Evolutionary conservation across 129 eudicot species (phyloP), one percentile per base, ranked within the genome.

Genomic region (Solidago caesia): DNA sequence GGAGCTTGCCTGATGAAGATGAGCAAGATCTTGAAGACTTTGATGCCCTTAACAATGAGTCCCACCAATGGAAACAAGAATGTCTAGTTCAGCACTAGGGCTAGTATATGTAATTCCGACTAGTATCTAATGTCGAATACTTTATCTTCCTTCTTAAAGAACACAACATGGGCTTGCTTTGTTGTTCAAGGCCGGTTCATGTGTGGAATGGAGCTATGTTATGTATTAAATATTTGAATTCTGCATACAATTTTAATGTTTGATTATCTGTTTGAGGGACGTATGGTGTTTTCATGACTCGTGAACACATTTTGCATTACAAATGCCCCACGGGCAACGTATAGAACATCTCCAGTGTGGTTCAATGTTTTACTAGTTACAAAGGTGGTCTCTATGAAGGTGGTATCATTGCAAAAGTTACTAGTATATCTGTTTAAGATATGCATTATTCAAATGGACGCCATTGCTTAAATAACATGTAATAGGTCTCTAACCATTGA

Each of bases 1-100:
- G 53, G 59, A 71, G 59, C 51, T 79, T 60, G 25, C 48, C 49
- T 52, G 68, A 62, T 11, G 67, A 61, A 25, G 63, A 49, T 44
- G 69, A 49, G 47, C 84, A 80, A 71, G 89, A 88, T 53, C 83
- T 81, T 68, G 91, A 82, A 81, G 89, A 82, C 11, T 67, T 74
- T 2, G 90, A 82, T 74, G 79, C 79, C 73, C 85, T 77, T 67
- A 82, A 79, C 60, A 49, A 71, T 11, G 85, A 85, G 60, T 80
- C 93, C 27, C 80, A 71, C 41, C 74, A 73, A 21, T 21, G 87
- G 77, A 78, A 88, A 83, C 91, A 84, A 45, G 86, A 89, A 70
- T 89, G 92, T 82, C 15, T 82, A 47, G 91, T 86, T 80, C 88
- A 79, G 26, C 87, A 88, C 72, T 85, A 78, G 85, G 78, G 55